phyloP scores from a whole-genome alignment of 768 basidiomycete species.

The Rubroboletus pulcherrimus region DNA sequence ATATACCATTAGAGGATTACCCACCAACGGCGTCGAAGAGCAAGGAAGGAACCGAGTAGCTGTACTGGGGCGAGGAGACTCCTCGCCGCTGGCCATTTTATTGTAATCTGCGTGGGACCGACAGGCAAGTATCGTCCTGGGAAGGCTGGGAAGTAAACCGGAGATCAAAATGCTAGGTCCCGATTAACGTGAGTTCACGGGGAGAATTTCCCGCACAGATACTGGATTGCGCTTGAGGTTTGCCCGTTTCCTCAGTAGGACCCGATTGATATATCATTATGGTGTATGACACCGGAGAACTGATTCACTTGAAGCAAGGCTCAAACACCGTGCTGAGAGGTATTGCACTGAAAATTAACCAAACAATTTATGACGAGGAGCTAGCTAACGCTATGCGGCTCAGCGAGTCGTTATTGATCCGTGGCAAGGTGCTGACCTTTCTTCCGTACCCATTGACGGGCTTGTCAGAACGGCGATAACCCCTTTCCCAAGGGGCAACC shows the following conservation, averaged over 20 bases:
- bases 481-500: neutral
- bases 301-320: neutral
- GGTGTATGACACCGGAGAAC: neutral
- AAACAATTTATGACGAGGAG: neutral
- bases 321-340: neutral
- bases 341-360: neutral
- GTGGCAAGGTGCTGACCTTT: neutral
- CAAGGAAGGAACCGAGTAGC: too few species aligned
- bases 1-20: too few species aligned
- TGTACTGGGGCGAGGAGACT: too few species aligned
- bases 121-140: too few species aligned
- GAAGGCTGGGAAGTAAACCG: too few species aligned
- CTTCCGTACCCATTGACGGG: neutral
- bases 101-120: too few species aligned
- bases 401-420: neutral
- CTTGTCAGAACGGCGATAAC: neutral
- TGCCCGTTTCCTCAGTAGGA: too few species aligned
- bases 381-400: neutral
- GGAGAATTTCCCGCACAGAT: neutral
- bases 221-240: neutral
- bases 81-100: too few species aligned
- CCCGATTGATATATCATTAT: neutral
- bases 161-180: neutral
- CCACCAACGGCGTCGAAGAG: too few species aligned
- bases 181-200: neutral